Base-by-base conservation (phyloP, 2,329 filamentous ascomycete species). In the Ascocoryne sarcoides region DNA sequence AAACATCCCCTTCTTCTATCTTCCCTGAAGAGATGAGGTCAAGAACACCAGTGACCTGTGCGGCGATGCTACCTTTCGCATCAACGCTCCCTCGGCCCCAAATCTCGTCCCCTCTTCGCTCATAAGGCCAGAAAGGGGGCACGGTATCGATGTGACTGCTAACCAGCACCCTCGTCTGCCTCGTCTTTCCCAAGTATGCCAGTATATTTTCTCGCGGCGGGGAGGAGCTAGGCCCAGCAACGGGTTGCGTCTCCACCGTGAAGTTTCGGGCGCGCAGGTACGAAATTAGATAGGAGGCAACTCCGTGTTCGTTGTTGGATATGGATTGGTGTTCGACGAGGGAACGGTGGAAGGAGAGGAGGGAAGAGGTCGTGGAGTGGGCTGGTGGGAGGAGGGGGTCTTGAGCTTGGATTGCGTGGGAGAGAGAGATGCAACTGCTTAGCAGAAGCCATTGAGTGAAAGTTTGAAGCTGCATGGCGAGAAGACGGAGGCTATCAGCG, bases 21-120 rank as follows among this genome's bases (percentile, higher is more conserved):
- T 60, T 52, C 0, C 57, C 57, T 0, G 62, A 50, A 0, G 58
- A 53, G 4, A 76, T 55, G 5, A 84, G 67, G 48, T 73, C 63
- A 45, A 73, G 64, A 3, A 84, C 64, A 0, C 86, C 86, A 16
- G 72, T 73, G 44, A 90, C 75, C 61, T 89, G 84, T 5, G 84
- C 72, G 0, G 86, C 84, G 10, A 92, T 70, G 52, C 71, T 75
- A 10, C 67, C 79, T 58, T 84, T 84, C 51, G 76, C 79, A 56
- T 81, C 86, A 15, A 87, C 84, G 39, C 71, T 79, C 36, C 86
- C 86, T 21, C 86, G 77, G 2, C 86, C 86, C 37, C 70, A 73
- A 44, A 90, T 83, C 43, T 71, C 26, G 66, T 55, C 12, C 58
- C 55, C 36, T 52, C 51, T 46, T 48, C 55, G 70, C 41, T 58